Evolutionary conservation across 331 rosid species (phyloP).

Genomic region (Rhamnella rubrinervis): DNA sequence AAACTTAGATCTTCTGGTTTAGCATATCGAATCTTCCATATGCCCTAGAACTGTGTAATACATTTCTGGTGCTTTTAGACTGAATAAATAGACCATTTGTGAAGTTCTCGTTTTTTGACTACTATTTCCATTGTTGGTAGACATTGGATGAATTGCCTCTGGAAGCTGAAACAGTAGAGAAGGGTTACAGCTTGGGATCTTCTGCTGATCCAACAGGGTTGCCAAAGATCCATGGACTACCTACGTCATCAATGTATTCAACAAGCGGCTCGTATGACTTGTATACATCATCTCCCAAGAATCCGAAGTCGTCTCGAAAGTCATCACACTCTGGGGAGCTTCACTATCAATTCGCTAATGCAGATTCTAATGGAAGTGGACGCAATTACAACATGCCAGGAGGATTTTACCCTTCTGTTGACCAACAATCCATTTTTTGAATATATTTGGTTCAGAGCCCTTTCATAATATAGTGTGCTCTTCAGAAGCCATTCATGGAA

Average conservation of each 20-base stretch:
- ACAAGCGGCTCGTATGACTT: conserved; percentile 44
- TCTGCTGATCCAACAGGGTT: conserved; percentile 60
- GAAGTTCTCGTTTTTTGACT: conserved; percentile 4
- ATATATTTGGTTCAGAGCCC: too few species aligned
- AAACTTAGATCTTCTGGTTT: too few species aligned
- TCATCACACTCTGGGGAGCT: conserved; percentile 71
- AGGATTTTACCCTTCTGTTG: too few species aligned
- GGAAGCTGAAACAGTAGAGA: conserved; percentile 88
- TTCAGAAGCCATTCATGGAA: too few species aligned
- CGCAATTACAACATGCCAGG: too few species aligned
- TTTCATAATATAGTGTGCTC: too few species aligned
- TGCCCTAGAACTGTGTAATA: too few species aligned
- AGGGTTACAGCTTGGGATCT: conserved; percentile 57
- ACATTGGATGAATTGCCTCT: conserved; percentile 85
- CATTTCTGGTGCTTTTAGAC: too few species aligned
- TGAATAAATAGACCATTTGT: background rate
- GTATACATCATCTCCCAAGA: conserved; percentile 58
- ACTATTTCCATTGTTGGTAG: conserved; percentile 38
- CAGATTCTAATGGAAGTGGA: conserved; percentile 58
- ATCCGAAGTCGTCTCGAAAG: conserved; percentile 54
- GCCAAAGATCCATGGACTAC: conserved; percentile 64
- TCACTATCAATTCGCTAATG: conserved; percentile 46
- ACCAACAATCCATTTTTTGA: too few species aligned
- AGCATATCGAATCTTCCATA: too few species aligned
- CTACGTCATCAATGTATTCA: conserved; percentile 59